Base-by-base conservation (phyloP, 441 rosid genomes). In the Daphne laureola region DNA sequence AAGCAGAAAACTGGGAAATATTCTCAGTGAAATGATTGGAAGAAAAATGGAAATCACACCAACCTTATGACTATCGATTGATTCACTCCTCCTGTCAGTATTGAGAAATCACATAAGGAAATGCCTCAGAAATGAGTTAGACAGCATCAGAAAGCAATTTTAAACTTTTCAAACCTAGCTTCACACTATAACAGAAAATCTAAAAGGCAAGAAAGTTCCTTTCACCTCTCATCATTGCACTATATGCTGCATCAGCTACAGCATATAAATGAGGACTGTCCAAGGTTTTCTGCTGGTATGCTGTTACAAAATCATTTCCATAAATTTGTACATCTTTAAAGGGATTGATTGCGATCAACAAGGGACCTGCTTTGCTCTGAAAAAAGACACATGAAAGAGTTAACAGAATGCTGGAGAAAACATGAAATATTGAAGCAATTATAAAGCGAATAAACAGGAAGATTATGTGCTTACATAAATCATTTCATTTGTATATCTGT, bases 301-400 rank as follows among this genome's bases (percentile, higher is more conserved):
- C 75, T 43, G 65, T 68, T 56, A 84, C 45, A 57, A 74, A 54
- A 62, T 83, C 81, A 57, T 77, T 73, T 59, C 94, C 98, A 68
- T 78, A 86, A 61, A 86, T 66, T 25, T 74, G 67, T 13, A 81
- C 69, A 59, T 61, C 68, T 78, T 82, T 90, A 53, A 90, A 86
- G 2, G 99, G 99, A 70, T 90, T 94, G 69, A 94, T 54, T 12
- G 94, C 96, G 61, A 94, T 78, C 80, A 90, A 73, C 35, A 90
- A 75, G 48, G 95, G 90, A 46, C 99, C 98, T 56, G 98, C 98
- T 82, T 86, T 87, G 70, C 84, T 87, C 99, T 94, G 66, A 48
- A 49, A 14, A 65, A 46, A 50, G 49, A 72, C 68, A 64, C 12
- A 35, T 57, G 46, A 52, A 52, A 15, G 35, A 38, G 54, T 44